A percentile compares a stretch with the other conserved stretches of the same genome.
Evolutionary conservation across 106 monocot genomes (phyloP).

Genomic region (Phalaenopsis equestris): DNA sequence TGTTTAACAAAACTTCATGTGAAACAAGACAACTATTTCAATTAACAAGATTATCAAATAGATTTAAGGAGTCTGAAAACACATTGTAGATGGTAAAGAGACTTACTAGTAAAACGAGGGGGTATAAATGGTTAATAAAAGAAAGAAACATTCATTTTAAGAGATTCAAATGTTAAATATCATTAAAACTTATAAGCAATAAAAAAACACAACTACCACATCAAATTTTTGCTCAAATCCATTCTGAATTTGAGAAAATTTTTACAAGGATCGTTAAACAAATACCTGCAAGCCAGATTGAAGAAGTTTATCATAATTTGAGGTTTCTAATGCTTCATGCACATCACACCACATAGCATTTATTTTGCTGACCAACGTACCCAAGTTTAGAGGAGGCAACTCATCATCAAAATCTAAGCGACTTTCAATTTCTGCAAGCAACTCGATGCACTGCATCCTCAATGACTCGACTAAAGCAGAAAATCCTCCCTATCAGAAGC

Average conservation of each 20-base stretch:
- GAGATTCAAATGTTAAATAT: too few species aligned
- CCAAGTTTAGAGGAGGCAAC: conserved; percentile 55
- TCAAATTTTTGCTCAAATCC: not conserved
- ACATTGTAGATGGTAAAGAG: too few species aligned
- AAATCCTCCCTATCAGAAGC: conserved; percentile 66
- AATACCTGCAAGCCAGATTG: conserved; percentile 90
- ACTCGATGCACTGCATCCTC: conserved; percentile 75
- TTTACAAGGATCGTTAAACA: not conserved
- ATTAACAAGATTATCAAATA: too few species aligned
- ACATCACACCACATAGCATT: conserved; percentile 62
- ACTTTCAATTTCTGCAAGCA: conserved; percentile 90
- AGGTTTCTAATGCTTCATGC: conserved; percentile 73
- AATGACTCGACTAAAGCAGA: conserved; percentile 68
- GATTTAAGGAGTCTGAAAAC: too few species aligned
- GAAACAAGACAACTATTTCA: too few species aligned
- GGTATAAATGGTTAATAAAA: not conserved
- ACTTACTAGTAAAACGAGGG: not conserved
- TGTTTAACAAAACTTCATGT: too few species aligned
- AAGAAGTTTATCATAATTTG: conserved; percentile 83
- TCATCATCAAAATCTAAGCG: conserved; percentile 99
- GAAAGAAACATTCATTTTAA: too few species aligned
- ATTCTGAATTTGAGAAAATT: not conserved
- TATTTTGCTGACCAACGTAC: conserved; percentile 42
- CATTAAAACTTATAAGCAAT: not conserved
- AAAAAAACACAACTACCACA: not conserved